These are phyloP conservation scores for Colletotrichum agaves DNA, from an alignment of 2,329 filamentous ascomycete species.

Conservation along the genomic window DNA sequence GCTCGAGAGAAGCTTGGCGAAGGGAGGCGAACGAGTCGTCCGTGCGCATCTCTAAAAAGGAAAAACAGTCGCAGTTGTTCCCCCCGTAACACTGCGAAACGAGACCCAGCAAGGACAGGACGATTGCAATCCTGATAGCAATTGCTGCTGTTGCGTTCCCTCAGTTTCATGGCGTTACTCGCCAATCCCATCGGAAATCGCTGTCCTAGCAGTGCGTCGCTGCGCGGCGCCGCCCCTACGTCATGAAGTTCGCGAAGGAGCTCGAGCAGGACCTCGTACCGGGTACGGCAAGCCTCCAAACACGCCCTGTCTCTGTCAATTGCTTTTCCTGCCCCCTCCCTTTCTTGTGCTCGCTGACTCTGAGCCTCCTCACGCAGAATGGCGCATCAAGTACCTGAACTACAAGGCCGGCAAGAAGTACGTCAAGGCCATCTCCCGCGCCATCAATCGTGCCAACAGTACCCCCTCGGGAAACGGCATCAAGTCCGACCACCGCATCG, in stretches of 20 bases:
- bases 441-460: slow-evolving; percentile 67
- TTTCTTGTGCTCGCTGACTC: not conserved
- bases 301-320: slow-evolving; percentile 11
- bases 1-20: slow-evolving; percentile 25
- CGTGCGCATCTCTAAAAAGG: slow-evolving; percentile 21
- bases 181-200: not conserved
- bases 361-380: slow-evolving; percentile 66
- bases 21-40: slow-evolving; percentile 15
- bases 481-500: slow-evolving; percentile 19
- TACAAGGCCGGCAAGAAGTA: slow-evolving; percentile 97
- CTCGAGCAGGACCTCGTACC: slow-evolving; percentile 89
- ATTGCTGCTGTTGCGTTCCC: not conserved
- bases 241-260: slow-evolving; percentile 79
- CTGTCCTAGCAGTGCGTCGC: slow-evolving; percentile 5
- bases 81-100: not conserved
- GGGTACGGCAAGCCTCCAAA: slow-evolving; percentile 56
- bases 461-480: slow-evolving; percentile 11
- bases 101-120: not conserved
- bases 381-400: slow-evolving; percentile 92
- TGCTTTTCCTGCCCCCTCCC: not conserved
- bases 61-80: slow-evolving; percentile 3
- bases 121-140: not conserved
- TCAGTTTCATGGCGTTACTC: slow-evolving; percentile 25
- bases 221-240: slow-evolving; percentile 40
- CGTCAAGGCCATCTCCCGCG: slow-evolving; percentile 82